Evolutionary conservation across 768 basidiomycete genomes (phyloP).

Genomic region (Hydnomerulius pinastri): DNA sequence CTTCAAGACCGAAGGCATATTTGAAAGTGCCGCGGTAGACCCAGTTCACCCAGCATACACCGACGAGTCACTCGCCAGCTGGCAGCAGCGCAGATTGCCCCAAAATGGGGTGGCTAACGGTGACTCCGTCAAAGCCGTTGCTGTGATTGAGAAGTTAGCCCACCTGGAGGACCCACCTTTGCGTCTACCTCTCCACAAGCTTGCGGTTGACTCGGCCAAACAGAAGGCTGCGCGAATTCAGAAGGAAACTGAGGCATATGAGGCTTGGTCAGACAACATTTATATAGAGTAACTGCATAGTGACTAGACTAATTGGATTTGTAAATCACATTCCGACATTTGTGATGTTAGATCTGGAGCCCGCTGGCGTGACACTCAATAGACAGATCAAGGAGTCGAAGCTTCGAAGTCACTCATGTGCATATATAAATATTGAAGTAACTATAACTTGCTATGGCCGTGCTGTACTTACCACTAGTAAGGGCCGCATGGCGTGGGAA

Average conservation of each 20-base stretch:
- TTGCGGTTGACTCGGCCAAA: neutral
- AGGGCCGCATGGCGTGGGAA: no score
- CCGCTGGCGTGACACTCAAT: no score
- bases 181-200: conserved; percentile 3
- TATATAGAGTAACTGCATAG: no score
- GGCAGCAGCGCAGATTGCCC: neutral
- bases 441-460: no score
- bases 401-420: no score
- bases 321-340: no score
- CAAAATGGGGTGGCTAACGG: neutral
- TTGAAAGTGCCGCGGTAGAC: neutral
- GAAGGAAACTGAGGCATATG: conserved; percentile 1
- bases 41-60: conserved; percentile 5
- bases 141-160: conserved; percentile 6
- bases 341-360: no score
- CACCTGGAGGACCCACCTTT: conserved; percentile 8
- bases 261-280: conserved; percentile 9
- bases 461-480: no score
- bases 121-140: conserved; percentile 6
- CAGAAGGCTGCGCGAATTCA: neutral
- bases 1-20: conserved; percentile 1
- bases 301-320: no score
- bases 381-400: no score
- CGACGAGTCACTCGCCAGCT: neutral
- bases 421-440: no score